These are phyloP conservation scores for Tetrapisispora iriomotensis DNA, from an alignment of 805 yeast genomes.

Conservation along the genomic window DNA sequence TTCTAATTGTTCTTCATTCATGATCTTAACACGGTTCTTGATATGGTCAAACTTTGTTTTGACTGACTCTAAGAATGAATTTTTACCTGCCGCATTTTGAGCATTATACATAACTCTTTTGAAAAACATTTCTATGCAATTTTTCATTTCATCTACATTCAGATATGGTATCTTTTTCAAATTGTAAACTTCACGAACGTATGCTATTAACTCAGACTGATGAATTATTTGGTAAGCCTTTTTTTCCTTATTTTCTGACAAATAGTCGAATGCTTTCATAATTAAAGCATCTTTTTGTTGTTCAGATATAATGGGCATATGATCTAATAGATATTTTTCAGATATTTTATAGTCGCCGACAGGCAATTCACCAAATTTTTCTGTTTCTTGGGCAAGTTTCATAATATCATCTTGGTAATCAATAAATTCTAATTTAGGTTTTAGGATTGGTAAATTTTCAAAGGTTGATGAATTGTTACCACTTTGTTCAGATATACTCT, in stretches of 20 bases:
- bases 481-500: constrained; percentile 10
- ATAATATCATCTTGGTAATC: constrained; percentile 37
- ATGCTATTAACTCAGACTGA: constrained; percentile 73
- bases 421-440: constrained; percentile 19
- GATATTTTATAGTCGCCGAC: constrained; percentile 38
- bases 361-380: constrained; percentile 50
- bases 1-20: constrained; percentile 41
- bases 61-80: constrained; percentile 66
- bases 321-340: constrained; percentile 43
- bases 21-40: constrained; percentile 55
- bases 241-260: constrained; percentile 39
- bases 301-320: constrained; percentile 62
- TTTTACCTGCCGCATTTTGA: constrained; percentile 46
- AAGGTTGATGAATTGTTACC: not conserved
- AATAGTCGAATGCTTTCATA: constrained; percentile 85
- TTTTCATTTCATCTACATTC: constrained; percentile 27
- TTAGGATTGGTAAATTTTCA: constrained; percentile 5
- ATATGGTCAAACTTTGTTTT: constrained; percentile 68
- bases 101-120: constrained; percentile 39
- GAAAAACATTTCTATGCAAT: constrained; percentile 59
- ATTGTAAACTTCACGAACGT: constrained; percentile 38
- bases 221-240: constrained; percentile 59
- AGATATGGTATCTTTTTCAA: constrained; percentile 28
- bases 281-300: constrained; percentile 85
- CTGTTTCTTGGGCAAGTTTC: constrained; percentile 53